These are phyloP conservation scores for Schoenoplectus triqueter DNA, from an alignment of 202 grass and related monocot genomes.

Conservation along the genomic window DNA sequence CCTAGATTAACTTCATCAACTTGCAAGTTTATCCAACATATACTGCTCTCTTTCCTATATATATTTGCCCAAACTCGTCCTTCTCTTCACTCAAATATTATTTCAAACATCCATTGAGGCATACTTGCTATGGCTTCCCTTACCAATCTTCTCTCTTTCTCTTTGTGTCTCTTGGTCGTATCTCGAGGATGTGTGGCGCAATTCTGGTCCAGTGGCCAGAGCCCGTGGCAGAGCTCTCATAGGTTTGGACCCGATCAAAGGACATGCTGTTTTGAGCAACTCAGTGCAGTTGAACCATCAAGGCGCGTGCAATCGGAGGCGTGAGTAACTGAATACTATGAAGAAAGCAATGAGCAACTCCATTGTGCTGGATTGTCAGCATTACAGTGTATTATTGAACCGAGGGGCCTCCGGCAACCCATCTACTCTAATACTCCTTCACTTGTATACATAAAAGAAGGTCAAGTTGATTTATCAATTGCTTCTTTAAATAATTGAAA, in stretches of 20 bases:
- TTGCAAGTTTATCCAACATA: no score
- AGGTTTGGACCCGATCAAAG: slow-evolving; percentile 4
- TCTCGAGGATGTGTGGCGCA: slow-evolving; percentile 40
- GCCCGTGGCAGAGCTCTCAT: slow-evolving; percentile 18
- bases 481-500: not conserved
- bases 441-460: slow-evolving; percentile 47
- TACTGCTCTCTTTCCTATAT: not conserved
- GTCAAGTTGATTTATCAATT: slow-evolving; percentile 1
- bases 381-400: slow-evolving; percentile 30
- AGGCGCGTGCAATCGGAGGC: slow-evolving; percentile 31
- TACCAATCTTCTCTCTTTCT: slow-evolving; percentile 1
- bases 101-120: not conserved
- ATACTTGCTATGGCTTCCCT: slow-evolving; percentile 28
- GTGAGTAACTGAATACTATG: slow-evolving; percentile 39
- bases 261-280: slow-evolving; percentile 34
- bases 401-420: slow-evolving; percentile 28
- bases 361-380: slow-evolving; percentile 32
- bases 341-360: slow-evolving; percentile 42
- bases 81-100: not conserved
- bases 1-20: not conserved
- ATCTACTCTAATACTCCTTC: slow-evolving; percentile 37
- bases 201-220: not conserved
- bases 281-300: slow-evolving; percentile 24
- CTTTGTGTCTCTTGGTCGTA: slow-evolving; percentile 25
- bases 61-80: not conserved